A percentile compares a stretch with the other conserved stretches of the same genome.
These are phyloP conservation scores for Lecanicillium sp. DNA, from an alignment of 2,329 filamentous ascomycete species.

Conservation along the genomic window DNA sequence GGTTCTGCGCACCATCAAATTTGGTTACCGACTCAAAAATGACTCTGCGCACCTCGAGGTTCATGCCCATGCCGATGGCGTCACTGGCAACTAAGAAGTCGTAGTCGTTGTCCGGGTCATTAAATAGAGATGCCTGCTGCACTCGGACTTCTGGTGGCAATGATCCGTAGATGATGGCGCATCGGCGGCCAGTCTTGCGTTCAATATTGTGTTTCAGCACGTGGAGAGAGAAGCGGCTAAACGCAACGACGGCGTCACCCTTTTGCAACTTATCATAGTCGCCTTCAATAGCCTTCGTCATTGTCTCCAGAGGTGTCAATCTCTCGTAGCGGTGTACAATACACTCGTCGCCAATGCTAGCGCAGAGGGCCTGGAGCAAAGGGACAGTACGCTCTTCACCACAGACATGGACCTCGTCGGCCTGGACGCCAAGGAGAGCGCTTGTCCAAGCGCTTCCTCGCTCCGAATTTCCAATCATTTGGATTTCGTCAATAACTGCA, in stretches of 20 bases:
- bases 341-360: conserved; percentile 72
- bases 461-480: conserved; percentile 79
- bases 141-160: conserved; percentile 88
- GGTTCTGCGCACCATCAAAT: conserved; percentile 51
- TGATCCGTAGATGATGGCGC: conserved; percentile 87
- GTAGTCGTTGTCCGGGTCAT: conserved; percentile 91
- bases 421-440: conserved; percentile 78
- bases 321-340: conserved; percentile 77
- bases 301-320: conserved; percentile 67
- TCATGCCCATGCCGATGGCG: conserved; percentile 95
- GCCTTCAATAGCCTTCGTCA: conserved; percentile 53
- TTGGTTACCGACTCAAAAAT: conserved; percentile 78
- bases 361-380: conserved; percentile 69
- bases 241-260: conserved; percentile 84
- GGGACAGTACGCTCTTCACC: conserved; percentile 79
- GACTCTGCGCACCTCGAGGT: conserved; percentile 83
- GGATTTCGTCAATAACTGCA: conserved; percentile 95
- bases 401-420: conserved; percentile 85
- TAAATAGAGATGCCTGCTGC: conserved; percentile 87
- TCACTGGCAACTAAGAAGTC: conserved; percentile 91
- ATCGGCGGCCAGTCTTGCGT: conserved; percentile 64
- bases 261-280: conserved; percentile 65
- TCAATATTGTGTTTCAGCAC: conserved; percentile 73
- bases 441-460: conserved; percentile 94
- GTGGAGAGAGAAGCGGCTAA: conserved; percentile 78